Conservation (phyloP, 2,329 filamentous ascomycete species). For the Penicillium sp. region DNA sequence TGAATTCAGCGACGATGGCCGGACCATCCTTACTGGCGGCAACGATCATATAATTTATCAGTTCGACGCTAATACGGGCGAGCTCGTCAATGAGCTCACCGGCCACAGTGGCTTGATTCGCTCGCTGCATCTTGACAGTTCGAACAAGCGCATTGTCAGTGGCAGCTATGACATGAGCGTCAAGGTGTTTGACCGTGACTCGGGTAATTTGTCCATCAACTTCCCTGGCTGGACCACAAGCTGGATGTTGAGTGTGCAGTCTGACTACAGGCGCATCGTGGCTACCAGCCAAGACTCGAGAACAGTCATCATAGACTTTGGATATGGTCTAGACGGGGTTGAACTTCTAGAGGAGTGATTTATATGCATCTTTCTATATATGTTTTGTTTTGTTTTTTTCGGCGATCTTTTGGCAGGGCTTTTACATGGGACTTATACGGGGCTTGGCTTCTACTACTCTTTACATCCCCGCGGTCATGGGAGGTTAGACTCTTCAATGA, state of each 20-base stretch:
- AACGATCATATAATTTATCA: slow-evolving; percentile 96
- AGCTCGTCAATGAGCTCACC: slow-evolving; percentile 75
- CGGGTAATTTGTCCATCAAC: slow-evolving; percentile 74
- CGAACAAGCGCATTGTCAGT: slow-evolving; percentile 82
- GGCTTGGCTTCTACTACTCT: neutral
- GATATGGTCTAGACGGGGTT: slow-evolving; percentile 57
- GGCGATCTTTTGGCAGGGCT: slow-evolving; percentile 13
- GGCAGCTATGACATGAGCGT: slow-evolving; percentile 95
- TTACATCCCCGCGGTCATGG: neutral
- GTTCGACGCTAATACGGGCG: slow-evolving; percentile 89
- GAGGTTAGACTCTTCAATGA: neutral
- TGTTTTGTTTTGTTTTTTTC: slow-evolving; percentile 10
- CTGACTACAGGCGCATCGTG: slow-evolving; percentile 90
- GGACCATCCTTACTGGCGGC: slow-evolving; percentile 87
- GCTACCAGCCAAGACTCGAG: slow-evolving; percentile 93
- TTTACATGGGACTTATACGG: neutral
- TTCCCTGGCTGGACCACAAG: slow-evolving; percentile 95
- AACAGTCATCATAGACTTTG: slow-evolving; percentile 93
- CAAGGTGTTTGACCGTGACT: slow-evolving; percentile 87
- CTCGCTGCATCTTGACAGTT: slow-evolving; percentile 84
- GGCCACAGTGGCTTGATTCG: slow-evolving; percentile 87
- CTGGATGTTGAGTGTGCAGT: slow-evolving; percentile 96
- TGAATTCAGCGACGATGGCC: slow-evolving; percentile 94
- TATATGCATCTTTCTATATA: slow-evolving; percentile 10
- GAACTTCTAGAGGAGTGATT: slow-evolving; percentile 51